Evolutionary conservation across 1,139 yeast species (phyloP).

Genomic region (Debaryomyces subglobosus): DNA sequence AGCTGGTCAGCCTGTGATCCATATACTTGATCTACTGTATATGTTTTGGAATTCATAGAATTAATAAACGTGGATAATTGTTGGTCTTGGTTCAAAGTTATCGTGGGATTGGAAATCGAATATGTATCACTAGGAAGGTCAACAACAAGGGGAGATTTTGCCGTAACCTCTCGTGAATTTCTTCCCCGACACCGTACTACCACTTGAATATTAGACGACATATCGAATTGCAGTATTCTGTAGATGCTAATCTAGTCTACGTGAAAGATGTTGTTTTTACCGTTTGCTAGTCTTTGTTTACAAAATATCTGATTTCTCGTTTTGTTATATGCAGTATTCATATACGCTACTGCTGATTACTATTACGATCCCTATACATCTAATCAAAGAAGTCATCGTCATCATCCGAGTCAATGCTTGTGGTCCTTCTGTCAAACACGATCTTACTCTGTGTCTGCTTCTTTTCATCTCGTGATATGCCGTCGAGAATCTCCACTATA

Average conservation of each 20-base stretch:
- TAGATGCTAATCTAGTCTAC: background rate
- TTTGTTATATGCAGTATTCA: constrained; percentile 6
- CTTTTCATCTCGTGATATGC: constrained; percentile 78
- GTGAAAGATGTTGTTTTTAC: background rate
- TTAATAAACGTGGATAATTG: constrained; percentile 19
- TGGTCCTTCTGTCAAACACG: constrained; percentile 32
- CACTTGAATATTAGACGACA: constrained; percentile 66
- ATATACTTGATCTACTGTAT: constrained; percentile 72
- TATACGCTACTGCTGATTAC: background rate
- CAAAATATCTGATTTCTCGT: constrained; percentile 5
- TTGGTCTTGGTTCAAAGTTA: constrained; percentile 47
- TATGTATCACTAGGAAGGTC: constrained; percentile 55
- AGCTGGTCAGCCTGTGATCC: constrained; percentile 73
- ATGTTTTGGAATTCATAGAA: constrained; percentile 46
- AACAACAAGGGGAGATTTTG: constrained; percentile 76
- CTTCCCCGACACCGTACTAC: constrained; percentile 90
- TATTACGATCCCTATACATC: background rate
- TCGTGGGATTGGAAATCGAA: constrained; percentile 36
- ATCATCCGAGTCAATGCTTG: constrained; percentile 23
- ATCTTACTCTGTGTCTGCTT: constrained; percentile 64
- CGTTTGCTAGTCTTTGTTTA: constrained; percentile 9
- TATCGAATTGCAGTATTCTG: constrained; percentile 1
- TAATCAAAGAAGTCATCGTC: constrained; percentile 37
- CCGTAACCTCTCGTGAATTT: constrained; percentile 66
- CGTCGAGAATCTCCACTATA: constrained; percentile 79